Evolutionary conservation across 2,329 filamentous ascomycete species (phyloP).

Genomic region (Davidsoniella eucalypti): DNA sequence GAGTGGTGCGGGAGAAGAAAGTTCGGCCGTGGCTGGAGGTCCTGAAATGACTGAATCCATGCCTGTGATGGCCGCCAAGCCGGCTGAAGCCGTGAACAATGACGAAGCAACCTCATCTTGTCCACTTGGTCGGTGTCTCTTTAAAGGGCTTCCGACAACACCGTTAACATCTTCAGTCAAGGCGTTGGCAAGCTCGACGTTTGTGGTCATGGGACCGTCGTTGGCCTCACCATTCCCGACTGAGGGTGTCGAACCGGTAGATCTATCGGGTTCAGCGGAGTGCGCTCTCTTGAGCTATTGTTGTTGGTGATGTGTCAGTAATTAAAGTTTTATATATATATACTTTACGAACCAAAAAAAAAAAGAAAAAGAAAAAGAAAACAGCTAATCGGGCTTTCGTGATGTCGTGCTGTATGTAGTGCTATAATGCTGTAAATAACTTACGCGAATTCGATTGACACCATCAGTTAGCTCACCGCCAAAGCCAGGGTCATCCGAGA

Average conservation of each 20-base stretch:
- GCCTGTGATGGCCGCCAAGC: slow-evolving; percentile 11
- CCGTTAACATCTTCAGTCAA: slow-evolving; percentile 12
- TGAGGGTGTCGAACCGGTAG: slow-evolving; percentile 25
- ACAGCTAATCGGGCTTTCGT: too few relatives aligned
- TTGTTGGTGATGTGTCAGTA: not conserved
- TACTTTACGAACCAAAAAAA: too few relatives aligned
- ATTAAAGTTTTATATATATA: too few relatives aligned
- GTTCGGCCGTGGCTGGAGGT: slow-evolving; percentile 6
- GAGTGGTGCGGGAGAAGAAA: slow-evolving; percentile 4
- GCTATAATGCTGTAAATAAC: slow-evolving; percentile 17
- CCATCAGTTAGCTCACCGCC: slow-evolving; percentile 64
- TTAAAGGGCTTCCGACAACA: slow-evolving; percentile 51
- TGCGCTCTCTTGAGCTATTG: slow-evolving; percentile 62
- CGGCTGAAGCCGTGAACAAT: slow-evolving; percentile 10
- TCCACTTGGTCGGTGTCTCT: slow-evolving; percentile 52
- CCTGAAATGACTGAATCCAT: slow-evolving; percentile 9
- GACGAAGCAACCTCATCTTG: slow-evolving; percentile 9
- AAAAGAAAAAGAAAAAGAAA: too few relatives aligned
- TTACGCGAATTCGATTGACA: slow-evolving; percentile 65
- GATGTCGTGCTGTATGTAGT: not conserved
- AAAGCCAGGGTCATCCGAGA: slow-evolving; percentile 54
- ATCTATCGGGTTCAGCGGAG: slow-evolving; percentile 47
- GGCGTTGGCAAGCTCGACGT: slow-evolving; percentile 12
- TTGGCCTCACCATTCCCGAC: slow-evolving; percentile 17
- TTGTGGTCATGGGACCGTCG: slow-evolving; percentile 6